phyloP scores from a whole-genome alignment of 2,329 filamentous ascomycete genomes.

The Bipolaris bicolor region DNA sequence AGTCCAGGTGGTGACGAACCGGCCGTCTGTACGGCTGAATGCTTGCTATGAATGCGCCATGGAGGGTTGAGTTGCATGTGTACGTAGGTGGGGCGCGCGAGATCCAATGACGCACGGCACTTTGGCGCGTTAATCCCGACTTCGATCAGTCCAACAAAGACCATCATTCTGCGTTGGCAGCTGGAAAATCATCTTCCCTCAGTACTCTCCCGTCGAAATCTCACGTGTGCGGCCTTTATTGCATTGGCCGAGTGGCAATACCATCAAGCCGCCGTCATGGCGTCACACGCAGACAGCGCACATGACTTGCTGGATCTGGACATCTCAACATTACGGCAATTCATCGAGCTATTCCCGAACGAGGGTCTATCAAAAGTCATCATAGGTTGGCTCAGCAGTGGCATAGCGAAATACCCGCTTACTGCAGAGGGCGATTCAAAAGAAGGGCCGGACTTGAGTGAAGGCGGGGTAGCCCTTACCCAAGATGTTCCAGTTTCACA shows the following conservation, averaged over 20 bases:
- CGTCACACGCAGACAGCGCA: slow-evolving; percentile 45
- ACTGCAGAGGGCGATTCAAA: slow-evolving; percentile 44
- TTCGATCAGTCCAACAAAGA: slow-evolving; percentile 39
- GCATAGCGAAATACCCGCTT: slow-evolving; percentile 80
- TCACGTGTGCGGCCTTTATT: slow-evolving; percentile 9
- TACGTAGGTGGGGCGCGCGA: slow-evolving; percentile 17
- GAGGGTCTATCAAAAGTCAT: slow-evolving; percentile 83
- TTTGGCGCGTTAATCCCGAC: slow-evolving; percentile 27
- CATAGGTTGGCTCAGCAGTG: slow-evolving; percentile 80
- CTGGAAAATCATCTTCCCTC: neutral
- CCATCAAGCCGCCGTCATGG: slow-evolving; percentile 30
- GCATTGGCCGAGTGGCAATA: slow-evolving; percentile 5
- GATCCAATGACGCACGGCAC: slow-evolving; percentile 33
- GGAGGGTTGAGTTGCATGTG: slow-evolving; percentile 12
- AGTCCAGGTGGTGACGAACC: neutral
- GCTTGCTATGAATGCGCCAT: slow-evolving; percentile 34
- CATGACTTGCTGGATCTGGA: slow-evolving; percentile 69
- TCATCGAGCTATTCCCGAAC: slow-evolving; percentile 82
- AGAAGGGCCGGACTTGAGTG: slow-evolving; percentile 54
- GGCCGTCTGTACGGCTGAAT: slow-evolving; percentile 19
- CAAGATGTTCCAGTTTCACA: slow-evolving; percentile 67
- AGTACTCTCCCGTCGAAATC: neutral
- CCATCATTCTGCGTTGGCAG: slow-evolving; percentile 18
- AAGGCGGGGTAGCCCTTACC: slow-evolving; percentile 46
- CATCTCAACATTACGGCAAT: slow-evolving; percentile 76